These are phyloP conservation scores for Boletus rubroflammeus DNA, from an alignment of 768 basidiomycete genomes.

Conservation along the genomic window DNA sequence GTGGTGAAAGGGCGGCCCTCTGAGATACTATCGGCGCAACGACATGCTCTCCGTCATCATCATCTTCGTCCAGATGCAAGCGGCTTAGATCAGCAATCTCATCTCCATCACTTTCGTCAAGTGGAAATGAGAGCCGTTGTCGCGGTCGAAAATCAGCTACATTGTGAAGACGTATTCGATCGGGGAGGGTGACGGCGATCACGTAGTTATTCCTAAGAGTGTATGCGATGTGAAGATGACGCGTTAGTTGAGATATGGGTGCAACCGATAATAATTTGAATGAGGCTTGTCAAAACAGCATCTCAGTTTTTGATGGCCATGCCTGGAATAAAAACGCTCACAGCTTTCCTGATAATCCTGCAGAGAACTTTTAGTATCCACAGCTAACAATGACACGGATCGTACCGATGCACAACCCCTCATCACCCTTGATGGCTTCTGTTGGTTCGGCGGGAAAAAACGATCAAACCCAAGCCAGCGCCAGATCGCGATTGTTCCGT, in stretches of 20 bases:
- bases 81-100: constrained; percentile 18
- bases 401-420: constrained; percentile 62
- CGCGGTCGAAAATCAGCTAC: constrained; percentile 45
- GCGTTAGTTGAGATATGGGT: constrained; percentile 38
- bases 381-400: neutral
- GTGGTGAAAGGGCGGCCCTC: constrained; percentile 16
- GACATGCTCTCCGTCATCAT: constrained; percentile 20
- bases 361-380: constrained; percentile 1
- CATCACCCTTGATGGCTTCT: constrained; percentile 36
- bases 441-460: constrained; percentile 52
- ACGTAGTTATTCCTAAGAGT: constrained; percentile 51
- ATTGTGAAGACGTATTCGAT: constrained; percentile 43
- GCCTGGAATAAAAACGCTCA: constrained; percentile 33
- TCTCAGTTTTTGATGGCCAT: constrained; percentile 1
- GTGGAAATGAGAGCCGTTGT: constrained; percentile 40
- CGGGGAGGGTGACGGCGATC: constrained; percentile 42
- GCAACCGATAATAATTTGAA: constrained; percentile 58
- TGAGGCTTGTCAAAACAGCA: constrained; percentile 43
- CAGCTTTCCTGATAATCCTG: constrained; percentile 79
- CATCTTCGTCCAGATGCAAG: constrained; percentile 29
- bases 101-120: constrained; percentile 27
- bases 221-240: constrained; percentile 41
- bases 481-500: constrained; percentile 59
- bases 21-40: neutral
- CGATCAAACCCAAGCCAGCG: constrained; percentile 64